phyloP scores from a whole-genome alignment of 2,329 filamentous ascomycete genomes.

The Neopestalotiopsis rosae region DNA sequence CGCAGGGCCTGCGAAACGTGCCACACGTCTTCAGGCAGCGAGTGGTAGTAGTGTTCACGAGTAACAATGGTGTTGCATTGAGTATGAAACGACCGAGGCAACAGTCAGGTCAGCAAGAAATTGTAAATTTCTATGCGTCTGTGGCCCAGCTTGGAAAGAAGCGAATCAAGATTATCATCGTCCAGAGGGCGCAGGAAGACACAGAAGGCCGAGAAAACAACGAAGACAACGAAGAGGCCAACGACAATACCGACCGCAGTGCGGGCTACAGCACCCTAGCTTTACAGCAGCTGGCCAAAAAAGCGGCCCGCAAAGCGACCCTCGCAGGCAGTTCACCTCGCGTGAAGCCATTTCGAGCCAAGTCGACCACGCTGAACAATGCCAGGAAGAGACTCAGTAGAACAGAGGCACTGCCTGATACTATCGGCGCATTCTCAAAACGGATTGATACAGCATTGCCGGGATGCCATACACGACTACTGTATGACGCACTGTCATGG shows the following conservation, averaged over 20 bases:
- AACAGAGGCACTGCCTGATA: no score
- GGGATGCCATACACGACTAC: no score
- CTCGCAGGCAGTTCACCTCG: neutral
- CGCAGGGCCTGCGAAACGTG: conserved; percentile 30
- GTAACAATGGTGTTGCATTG: conserved; percentile 15
- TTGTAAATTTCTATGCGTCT: neutral
- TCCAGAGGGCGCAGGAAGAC: conserved; percentile 13
- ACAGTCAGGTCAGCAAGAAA: conserved; percentile 9
- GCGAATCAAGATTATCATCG: conserved; percentile 13
- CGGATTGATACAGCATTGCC: no score
- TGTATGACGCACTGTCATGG: no score
- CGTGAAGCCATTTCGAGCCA: conserved; percentile 5
- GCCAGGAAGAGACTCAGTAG: no score
- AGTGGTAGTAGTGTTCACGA: conserved; percentile 7
- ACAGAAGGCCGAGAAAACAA: neutral
- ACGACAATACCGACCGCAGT: neutral
- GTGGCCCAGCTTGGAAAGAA: conserved; percentile 2
- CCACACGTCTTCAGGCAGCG: conserved; percentile 29
- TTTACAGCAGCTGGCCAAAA: conserved; percentile 4
- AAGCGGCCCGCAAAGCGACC: conserved; percentile 7
- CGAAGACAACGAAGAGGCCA: conserved; percentile 3
- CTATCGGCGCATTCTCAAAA: no score
- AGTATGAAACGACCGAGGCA: conserved; percentile 14
- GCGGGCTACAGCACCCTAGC: neutral
- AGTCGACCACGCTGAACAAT: conserved; percentile 12